Conservation (phyloP, 2,329 filamentous ascomycete species). For the Aspergillus cejpii region DNA sequence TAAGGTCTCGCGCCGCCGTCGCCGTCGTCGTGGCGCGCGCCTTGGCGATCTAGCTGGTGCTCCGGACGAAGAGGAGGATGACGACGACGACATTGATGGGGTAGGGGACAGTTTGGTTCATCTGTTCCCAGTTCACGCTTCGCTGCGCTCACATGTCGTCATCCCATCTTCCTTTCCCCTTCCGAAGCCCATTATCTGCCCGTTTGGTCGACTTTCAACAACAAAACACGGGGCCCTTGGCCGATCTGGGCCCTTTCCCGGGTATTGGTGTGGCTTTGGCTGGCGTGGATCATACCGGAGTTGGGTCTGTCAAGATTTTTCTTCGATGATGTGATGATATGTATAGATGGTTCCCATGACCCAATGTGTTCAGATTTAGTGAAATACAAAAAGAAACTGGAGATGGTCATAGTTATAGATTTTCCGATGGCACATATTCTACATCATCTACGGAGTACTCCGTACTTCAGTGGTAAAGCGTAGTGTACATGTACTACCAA, state of each 20-base stretch:
- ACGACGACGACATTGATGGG: slow-evolving; percentile 48
- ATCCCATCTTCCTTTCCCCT: slow-evolving; percentile 11
- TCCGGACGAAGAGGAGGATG: slow-evolving; percentile 49
- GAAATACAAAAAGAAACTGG: slow-evolving; percentile 15
- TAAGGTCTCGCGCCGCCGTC: slow-evolving; percentile 33
- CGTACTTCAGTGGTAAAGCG: background rate
- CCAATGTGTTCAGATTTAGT: slow-evolving; percentile 9
- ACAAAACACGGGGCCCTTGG: slow-evolving; percentile 7
- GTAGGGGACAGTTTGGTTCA: slow-evolving; percentile 10
- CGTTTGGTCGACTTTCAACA: slow-evolving; percentile 1
- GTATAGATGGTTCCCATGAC: slow-evolving; percentile 11
- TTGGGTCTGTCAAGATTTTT: slow-evolving; percentile 16
- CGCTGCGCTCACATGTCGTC: slow-evolving; percentile 13
- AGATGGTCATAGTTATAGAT: slow-evolving; percentile 44
- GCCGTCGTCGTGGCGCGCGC: slow-evolving; percentile 23
- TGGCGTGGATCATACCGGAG: slow-evolving; percentile 17
- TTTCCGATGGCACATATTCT: slow-evolving; percentile 1
- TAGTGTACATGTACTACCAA: too few species aligned
- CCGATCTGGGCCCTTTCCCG: slow-evolving; percentile 8
- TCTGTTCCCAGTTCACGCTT: slow-evolving; percentile 8
- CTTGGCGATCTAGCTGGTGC: slow-evolving; percentile 50
- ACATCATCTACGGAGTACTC: too few species aligned
- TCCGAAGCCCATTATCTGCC: slow-evolving; percentile 6
- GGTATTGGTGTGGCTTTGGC: slow-evolving; percentile 12
- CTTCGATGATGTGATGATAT: slow-evolving; percentile 11